Base-by-base conservation (phyloP, 192 early-diverging fungal genomes). In the Phlyctochytrium bullatum region DNA sequence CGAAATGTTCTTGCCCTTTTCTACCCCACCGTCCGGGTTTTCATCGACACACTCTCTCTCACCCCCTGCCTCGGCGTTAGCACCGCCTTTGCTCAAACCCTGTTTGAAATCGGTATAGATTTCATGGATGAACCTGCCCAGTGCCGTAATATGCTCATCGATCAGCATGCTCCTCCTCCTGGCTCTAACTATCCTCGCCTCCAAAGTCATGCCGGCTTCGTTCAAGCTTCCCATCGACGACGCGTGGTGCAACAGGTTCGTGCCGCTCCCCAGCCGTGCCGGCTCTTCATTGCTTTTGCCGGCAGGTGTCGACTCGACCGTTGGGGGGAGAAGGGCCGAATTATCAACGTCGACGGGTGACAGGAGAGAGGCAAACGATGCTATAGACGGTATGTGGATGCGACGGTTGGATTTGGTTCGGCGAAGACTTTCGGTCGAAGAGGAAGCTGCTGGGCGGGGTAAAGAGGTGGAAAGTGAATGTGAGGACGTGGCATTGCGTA, bases 71-170 rank as follows among this genome's bases (percentile, higher is more conserved):
- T 10, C 25, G 10, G 54, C 6, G 14, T 6, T 25, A 20, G 16
- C 54, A 25, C 54, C 54, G 20, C 27, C 10, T 25, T 10, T 25
- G 54, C 54, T 47, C 40, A 50, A 10, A 14, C 12, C 40, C 40
- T 14, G 10, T n/a, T 50, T 50, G 54, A 57, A 57, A 25, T 57
- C 54, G 54, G 40, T 47, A 20, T 28, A 57, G 20, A 57, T 57
- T 6, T 28, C 54, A 28, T 57, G 54, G 16, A 57, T 57, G 27
- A 57, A 57, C 27, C 27, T 28, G 4, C 27, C 54, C 4, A 57
- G 16, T 14, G 20, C 54, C 20, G 20, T 6, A 57, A 57, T 28
- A 6, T 57, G 54, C 54, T 57, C 54, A 57, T 57, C 54, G 54
- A 57, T 28, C 27, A 57, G 25, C 54, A 57, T 25, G 27, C 14